Conservation (phyloP, 2,329 filamentous ascomycete species). For the Ophiostoma sp. region DNA sequence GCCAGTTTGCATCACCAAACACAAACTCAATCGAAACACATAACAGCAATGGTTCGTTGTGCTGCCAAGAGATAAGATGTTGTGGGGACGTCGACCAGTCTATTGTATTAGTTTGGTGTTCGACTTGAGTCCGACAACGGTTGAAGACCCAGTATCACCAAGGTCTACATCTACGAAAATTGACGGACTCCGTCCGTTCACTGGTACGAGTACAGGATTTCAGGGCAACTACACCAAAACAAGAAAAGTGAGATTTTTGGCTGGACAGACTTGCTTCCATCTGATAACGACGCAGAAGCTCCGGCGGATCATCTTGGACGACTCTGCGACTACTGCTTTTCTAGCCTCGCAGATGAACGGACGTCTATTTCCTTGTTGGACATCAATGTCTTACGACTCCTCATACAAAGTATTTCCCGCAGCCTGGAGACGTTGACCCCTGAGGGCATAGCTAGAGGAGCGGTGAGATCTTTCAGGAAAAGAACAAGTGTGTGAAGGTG, state of each 20-base stretch:
- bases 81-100: neutral
- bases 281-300: constrained; percentile 22
- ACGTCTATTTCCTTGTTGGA: neutral
- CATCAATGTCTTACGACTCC: neutral
- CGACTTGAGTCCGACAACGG: constrained; percentile 13
- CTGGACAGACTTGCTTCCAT: neutral
- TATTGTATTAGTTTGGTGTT: neutral
- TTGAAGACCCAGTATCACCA: neutral
- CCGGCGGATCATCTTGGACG: neutral
- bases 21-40: constrained; percentile 23
- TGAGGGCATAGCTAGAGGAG: constrained; percentile 3
- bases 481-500: neutral
- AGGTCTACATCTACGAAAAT: neutral
- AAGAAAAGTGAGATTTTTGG: neutral
- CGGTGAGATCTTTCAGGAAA: neutral
- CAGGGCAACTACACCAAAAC: neutral
- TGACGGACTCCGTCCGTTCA: no score
- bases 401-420: neutral
- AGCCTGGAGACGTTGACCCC: neutral
- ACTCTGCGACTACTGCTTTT: neutral
- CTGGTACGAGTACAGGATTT: no score
- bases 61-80: constrained; percentile 27
- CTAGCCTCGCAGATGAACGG: neutral
- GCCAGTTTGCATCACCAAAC: constrained; percentile 19
- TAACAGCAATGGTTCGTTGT: constrained; percentile 9